Evolutionary conservation across 2,329 filamentous ascomycete species (phyloP).

Genomic region (Epicoccum nigrum): DNA sequence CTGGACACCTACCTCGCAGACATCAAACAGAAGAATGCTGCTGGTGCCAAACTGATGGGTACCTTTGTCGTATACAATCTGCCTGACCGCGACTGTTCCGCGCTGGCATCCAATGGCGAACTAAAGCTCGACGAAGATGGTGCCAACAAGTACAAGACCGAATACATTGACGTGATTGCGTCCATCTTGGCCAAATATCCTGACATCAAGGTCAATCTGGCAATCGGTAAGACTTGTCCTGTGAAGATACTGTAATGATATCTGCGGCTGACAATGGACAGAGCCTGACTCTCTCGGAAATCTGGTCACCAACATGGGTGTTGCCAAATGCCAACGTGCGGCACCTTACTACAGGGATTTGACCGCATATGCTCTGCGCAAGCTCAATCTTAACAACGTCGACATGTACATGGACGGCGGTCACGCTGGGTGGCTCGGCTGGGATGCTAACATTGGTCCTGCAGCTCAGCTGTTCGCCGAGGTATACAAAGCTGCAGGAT

Average conservation of each 20-base stretch:
- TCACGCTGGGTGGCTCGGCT: conserved; percentile 69
- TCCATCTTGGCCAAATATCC: conserved; percentile 60
- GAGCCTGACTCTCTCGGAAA: conserved; percentile 68
- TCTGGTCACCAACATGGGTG: conserved; percentile 64
- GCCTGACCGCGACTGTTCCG: conserved; percentile 68
- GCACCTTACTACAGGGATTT: conserved; percentile 62
- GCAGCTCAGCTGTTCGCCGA: conserved; percentile 56
- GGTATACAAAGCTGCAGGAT: conserved; percentile 56
- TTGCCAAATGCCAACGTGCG: conserved; percentile 61
- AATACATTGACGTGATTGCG: conserved; percentile 62
- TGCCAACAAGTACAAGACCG: conserved; percentile 56
- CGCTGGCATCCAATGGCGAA: conserved; percentile 68
- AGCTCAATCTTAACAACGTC: conserved; percentile 66
- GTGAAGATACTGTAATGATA: no score
- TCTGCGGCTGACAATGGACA: conserved; percentile 2
- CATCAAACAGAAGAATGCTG: conserved; percentile 55
- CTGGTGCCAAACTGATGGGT: conserved; percentile 56
- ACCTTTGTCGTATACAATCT: conserved; percentile 68
- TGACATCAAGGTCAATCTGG: conserved; percentile 57
- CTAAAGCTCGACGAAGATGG: conserved; percentile 61
- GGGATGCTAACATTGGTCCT: conserved; percentile 63
- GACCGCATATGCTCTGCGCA: conserved; percentile 61
- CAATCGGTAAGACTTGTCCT: conserved; percentile 49
- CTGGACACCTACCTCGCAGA: conserved; percentile 57
- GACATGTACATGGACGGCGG: conserved; percentile 69